Conservation (phyloP, 306 rosid genomes). For the Gleditsia sinensis region DNA sequence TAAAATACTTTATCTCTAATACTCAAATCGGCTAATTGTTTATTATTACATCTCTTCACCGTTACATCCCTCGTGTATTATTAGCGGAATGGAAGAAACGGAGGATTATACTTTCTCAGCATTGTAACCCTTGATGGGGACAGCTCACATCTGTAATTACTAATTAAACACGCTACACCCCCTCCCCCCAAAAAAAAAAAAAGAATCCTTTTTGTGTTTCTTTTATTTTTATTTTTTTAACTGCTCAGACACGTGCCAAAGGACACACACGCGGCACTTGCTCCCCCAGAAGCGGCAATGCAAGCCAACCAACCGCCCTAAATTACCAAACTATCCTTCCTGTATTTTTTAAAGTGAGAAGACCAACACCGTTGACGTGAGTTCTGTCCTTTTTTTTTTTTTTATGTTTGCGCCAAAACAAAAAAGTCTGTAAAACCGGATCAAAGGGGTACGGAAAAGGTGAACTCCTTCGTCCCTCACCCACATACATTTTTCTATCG, state of each 20-base stretch:
- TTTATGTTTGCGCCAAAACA: background rate
- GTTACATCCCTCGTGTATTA: too few relatives aligned
- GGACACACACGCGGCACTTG: conserved; percentile 65
- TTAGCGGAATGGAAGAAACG: too few relatives aligned
- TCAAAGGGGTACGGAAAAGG: background rate
- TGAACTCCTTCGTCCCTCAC: background rate
- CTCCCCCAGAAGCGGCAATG: conserved; percentile 55
- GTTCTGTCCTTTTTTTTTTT: conserved; percentile 1
- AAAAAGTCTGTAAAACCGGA: background rate
- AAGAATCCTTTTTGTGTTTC: background rate
- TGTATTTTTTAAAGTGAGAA: background rate
- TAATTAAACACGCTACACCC: background rate
- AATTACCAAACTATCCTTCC: conserved; percentile 7
- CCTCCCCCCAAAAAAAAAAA: too few relatives aligned
- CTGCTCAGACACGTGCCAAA: conserved; percentile 32
- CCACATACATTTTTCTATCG: background rate
- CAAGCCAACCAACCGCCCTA: background rate
- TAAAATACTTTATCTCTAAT: too few relatives aligned
- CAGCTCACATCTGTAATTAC: conserved; percentile 46
- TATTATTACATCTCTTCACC: too few relatives aligned
- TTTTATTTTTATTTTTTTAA: background rate
- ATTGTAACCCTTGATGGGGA: conserved; percentile 40
- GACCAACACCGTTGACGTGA: background rate
- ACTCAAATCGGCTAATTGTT: too few relatives aligned
- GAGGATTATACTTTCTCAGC: conserved; percentile 38